Conservation (phyloP, 2,329 filamentous ascomycete genomes). For the Myrmaecium sp. region DNA sequence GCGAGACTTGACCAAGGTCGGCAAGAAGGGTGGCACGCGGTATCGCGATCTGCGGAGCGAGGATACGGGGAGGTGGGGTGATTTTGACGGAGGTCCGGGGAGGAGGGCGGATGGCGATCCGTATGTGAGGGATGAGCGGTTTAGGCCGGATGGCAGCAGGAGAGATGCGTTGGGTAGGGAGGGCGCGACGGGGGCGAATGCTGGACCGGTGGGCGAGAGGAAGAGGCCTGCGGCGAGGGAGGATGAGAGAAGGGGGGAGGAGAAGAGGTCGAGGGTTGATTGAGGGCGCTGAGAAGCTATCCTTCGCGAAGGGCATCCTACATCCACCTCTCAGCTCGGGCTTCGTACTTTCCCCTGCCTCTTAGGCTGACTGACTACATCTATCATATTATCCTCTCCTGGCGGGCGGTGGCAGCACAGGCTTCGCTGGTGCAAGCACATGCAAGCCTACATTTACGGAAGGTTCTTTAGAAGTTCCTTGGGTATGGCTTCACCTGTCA, state of each 20-base stretch:
- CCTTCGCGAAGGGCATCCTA: too few relatives aligned
- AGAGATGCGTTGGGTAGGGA: conserved; percentile 20
- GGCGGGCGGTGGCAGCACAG: too few relatives aligned
- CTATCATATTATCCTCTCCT: too few relatives aligned
- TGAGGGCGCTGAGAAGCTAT: not conserved
- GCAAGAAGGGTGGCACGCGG: conserved; percentile 77
- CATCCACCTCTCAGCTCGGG: too few relatives aligned
- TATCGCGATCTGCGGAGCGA: conserved; percentile 79
- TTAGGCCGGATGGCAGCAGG: conserved; percentile 40
- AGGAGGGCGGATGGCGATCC: conserved; percentile 18
- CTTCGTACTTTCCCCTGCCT: too few relatives aligned
- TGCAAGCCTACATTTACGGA: too few relatives aligned
- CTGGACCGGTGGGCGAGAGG: conserved; percentile 49
- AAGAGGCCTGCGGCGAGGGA: conserved; percentile 28
- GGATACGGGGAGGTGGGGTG: conserved; percentile 79
- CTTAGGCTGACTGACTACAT: too few relatives aligned
- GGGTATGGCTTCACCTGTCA: too few relatives aligned
- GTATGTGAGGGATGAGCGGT: conserved; percentile 44
- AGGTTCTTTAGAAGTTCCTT: too few relatives aligned
- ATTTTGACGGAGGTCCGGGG: conserved; percentile 32
- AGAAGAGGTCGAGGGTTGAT: conserved; percentile 27
- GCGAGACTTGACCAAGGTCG: conserved; percentile 82
- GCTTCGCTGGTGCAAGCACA: too few relatives aligned
- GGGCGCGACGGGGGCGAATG: conserved; percentile 50
- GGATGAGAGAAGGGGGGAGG: conserved; percentile 21